These are phyloP conservation scores for Linnemannia zychae DNA, from an alignment of 192 early-diverging fungal genomes.

Conservation along the genomic window DNA sequence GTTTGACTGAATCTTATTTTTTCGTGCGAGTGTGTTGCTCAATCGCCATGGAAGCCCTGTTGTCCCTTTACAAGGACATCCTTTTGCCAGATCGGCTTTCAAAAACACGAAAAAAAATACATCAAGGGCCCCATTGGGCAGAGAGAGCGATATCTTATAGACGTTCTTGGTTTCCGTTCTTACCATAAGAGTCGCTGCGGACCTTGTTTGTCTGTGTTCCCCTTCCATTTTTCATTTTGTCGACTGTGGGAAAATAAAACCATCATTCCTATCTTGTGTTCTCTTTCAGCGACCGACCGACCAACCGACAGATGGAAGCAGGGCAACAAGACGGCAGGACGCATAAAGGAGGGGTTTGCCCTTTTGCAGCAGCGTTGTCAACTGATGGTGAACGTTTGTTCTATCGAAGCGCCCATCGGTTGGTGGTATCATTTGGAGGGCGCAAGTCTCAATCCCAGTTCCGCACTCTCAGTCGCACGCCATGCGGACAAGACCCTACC, in stretches of 20 bases:
- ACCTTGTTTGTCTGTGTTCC: not conserved
- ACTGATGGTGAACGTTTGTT: not conserved
- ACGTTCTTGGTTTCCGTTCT: not conserved
- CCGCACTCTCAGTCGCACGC: not conserved
- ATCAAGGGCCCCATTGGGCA: not conserved
- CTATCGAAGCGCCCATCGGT: not conserved
- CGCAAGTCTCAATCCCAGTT: conserved; percentile 1
- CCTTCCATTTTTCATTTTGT: not conserved
- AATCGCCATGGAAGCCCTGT: too few relatives aligned
- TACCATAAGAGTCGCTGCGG: not conserved
- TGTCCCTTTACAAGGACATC: not conserved
- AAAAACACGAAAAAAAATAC: not conserved
- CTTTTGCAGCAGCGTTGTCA: not conserved
- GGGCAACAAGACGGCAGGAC: not conserved
- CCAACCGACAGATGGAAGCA: not conserved
- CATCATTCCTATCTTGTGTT: not conserved
- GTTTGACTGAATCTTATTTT: too few relatives aligned
- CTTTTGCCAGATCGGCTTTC: not conserved
- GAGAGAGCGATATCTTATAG: not conserved
- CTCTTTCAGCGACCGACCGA: not conserved
- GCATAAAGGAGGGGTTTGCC: not conserved
- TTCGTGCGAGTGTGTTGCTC: too few relatives aligned
- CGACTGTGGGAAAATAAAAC: conserved; percentile 2
- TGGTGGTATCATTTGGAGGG: not conserved
- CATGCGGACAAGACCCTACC: not conserved